These are phyloP conservation scores for Lachnellula occidentalis DNA, from an alignment of 2,329 filamentous ascomycete genomes.

Conservation along the genomic window DNA sequence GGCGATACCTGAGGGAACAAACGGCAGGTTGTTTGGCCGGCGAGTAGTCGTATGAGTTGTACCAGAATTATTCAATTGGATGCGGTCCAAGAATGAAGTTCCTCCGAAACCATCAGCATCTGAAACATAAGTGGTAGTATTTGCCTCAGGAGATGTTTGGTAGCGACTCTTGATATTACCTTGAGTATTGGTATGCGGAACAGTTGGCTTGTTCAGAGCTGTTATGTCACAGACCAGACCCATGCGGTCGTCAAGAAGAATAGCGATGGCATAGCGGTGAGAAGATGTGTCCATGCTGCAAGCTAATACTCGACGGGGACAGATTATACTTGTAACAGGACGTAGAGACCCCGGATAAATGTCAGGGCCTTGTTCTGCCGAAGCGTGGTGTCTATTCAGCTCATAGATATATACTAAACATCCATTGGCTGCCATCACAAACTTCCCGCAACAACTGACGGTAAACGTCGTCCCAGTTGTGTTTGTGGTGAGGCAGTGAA, in stretches of 20 bases:
- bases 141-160: neutral
- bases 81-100: conserved; percentile 20
- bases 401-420: conserved; percentile 52
- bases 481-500: conserved; percentile 19
- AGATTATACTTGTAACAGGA: conserved; percentile 49
- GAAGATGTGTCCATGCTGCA: conserved; percentile 59
- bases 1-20: conserved; percentile 24
- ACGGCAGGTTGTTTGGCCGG: conserved; percentile 10
- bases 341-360: conserved; percentile 30
- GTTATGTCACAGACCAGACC: conserved; percentile 55
- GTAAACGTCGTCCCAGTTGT: conserved; percentile 27
- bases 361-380: neutral
- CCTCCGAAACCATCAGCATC: neutral
- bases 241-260: conserved; percentile 53
- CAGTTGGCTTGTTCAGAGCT: conserved; percentile 9
- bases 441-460: conserved; percentile 53
- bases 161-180: neutral
- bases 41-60: conserved; percentile 4
- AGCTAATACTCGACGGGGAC: conserved; percentile 50
- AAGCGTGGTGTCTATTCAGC: conserved; percentile 21
- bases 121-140: neutral
- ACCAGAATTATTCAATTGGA: conserved; percentile 22
- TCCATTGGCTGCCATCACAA: conserved; percentile 49
- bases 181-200: neutral
- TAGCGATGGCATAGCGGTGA: conserved; percentile 49